Base-by-base conservation (phyloP, 768 basidiomycete species). In the Leccinum barrowsii region DNA sequence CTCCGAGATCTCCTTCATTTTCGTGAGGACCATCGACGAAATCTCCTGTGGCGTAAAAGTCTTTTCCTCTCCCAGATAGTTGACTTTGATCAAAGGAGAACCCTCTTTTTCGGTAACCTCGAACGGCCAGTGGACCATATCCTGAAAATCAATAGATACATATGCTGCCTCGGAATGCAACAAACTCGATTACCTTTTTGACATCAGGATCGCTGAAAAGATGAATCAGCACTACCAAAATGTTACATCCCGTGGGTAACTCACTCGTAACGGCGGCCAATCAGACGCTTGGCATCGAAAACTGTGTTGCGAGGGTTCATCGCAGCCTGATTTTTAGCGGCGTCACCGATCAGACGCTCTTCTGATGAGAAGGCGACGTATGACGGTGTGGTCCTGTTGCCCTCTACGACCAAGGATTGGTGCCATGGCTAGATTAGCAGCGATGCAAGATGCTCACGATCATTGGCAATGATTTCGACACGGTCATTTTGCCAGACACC, bases 401-500 rank as follows among this genome's bases (percentile, higher is more conserved):
- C 96, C 89, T 98, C 90, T 92, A 70, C 59, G 26, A 49, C 53
- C 26, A 54, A 24, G 42, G 26, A 54, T 60, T 37, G 30, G 47
- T 50, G 54, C 52, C 21, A 55, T 26, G 32, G 17, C 17, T 17
- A 11, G 24, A 50, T 17, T 13, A 10, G 42, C 56, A 49, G 37
- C 21, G 10, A 55, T 54, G 57, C 56, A 47, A 37, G 13, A 54
- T 50, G 80, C 90, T 76, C 67, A 92, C 90, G 92, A 83, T 94
- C 92, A 70, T 94, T 94, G 80, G 92, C 89, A 74, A 98, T 98
- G 81, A 98, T 98, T 77, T 98, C 95, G 70, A 98, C 95, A 70
- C 96, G 94, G 85, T 98, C 96, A 77, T 97, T 94, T 84, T 96
- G 93, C 95, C 95, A 98, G 71, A 98, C 94, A 81, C 94, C 96